Evolutionary conservation across 257 asterid species (phyloP).

Genomic region (Przewalskia tangutica): DNA sequence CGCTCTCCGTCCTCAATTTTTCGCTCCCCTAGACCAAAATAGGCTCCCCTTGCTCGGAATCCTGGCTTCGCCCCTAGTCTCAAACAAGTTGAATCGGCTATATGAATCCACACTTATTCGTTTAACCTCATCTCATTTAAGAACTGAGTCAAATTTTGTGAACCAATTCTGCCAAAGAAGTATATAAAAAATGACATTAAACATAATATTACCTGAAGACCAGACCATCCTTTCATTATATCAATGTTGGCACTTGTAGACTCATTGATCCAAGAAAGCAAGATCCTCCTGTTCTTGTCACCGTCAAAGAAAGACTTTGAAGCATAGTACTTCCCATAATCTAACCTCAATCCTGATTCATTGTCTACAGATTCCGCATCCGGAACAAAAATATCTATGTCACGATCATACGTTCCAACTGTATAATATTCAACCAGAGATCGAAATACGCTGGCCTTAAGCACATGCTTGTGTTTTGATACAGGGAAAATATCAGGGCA

Average conservation of each 20-base stretch:
- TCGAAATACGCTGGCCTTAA: slow-evolving; percentile 28
- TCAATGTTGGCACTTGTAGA: slow-evolving; percentile 15
- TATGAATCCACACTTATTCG: too few relatives aligned
- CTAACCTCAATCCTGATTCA: background rate
- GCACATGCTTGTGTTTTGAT: slow-evolving; percentile 20
- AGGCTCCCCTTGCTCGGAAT: too few relatives aligned
- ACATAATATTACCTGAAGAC: background rate
- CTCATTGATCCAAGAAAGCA: slow-evolving; percentile 39
- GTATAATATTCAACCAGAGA: slow-evolving; percentile 21
- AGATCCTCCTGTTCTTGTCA: slow-evolving; percentile 19
- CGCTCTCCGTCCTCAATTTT: too few relatives aligned
- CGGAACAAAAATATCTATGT: slow-evolving; percentile 14
- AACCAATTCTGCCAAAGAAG: too few relatives aligned
- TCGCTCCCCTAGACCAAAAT: too few relatives aligned
- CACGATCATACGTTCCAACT: slow-evolving; percentile 20
- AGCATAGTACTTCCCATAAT: background rate
- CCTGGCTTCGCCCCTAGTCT: too few relatives aligned
- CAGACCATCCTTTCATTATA: slow-evolving; percentile 23
- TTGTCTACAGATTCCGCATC: slow-evolving; percentile 2
- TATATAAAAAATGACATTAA: too few relatives aligned
- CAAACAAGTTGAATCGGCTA: too few relatives aligned
- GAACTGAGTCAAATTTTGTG: too few relatives aligned
- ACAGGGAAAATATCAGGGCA: slow-evolving; percentile 3
- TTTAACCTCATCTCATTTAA: too few relatives aligned
- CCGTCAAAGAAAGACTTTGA: slow-evolving; percentile 16